A percentile compares a stretch with the other conserved stretches of the same genome.
Evolutionary conservation across 768 basidiomycete genomes (phyloP).

Genomic region (Leucocoprinus birnbaumii): DNA sequence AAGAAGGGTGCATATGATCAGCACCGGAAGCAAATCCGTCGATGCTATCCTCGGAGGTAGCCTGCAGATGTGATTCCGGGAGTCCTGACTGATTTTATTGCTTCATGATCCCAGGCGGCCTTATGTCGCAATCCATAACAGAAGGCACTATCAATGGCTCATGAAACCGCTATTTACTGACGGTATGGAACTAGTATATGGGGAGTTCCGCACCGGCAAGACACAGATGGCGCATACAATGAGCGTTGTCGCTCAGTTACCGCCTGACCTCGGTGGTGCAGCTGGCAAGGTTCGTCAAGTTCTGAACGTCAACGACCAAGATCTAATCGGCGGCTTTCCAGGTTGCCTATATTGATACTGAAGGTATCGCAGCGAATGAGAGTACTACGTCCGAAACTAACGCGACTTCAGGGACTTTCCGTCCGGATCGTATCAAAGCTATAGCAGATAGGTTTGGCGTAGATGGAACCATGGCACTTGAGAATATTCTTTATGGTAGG

Average conservation of each 20-base stretch:
- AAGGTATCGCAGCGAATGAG: constrained; percentile 47
- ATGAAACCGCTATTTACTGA: constrained; percentile 1
- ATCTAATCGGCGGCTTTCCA: constrained; percentile 19
- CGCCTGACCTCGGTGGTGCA: constrained; percentile 86
- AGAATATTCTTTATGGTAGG: constrained; percentile 88
- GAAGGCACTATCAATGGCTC: constrained; percentile 52
- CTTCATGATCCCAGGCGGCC: constrained; percentile 53
- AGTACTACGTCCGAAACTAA: neutral
- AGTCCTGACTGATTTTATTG: neutral
- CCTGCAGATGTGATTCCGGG: constrained; percentile 13
- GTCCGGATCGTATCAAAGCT: constrained; percentile 87
- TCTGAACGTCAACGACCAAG: neutral
- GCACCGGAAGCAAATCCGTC: constrained; percentile 91
- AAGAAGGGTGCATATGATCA: constrained; percentile 76
- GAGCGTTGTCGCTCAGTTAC: constrained; percentile 88
- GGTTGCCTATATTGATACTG: constrained; percentile 93
- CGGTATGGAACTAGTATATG: constrained; percentile 68
- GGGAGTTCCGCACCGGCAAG: constrained; percentile 95
- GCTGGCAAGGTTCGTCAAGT: constrained; percentile 66
- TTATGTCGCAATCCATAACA: constrained; percentile 91
- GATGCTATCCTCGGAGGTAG: constrained; percentile 86
- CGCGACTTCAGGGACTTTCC: constrained; percentile 70
- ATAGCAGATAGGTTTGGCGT: constrained; percentile 95
- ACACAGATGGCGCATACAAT: constrained; percentile 96
- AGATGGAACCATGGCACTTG: constrained; percentile 81